phyloP scores from a whole-genome alignment of 495 filamentous ascomycete species.

The Eremomyces bilateralis region DNA sequence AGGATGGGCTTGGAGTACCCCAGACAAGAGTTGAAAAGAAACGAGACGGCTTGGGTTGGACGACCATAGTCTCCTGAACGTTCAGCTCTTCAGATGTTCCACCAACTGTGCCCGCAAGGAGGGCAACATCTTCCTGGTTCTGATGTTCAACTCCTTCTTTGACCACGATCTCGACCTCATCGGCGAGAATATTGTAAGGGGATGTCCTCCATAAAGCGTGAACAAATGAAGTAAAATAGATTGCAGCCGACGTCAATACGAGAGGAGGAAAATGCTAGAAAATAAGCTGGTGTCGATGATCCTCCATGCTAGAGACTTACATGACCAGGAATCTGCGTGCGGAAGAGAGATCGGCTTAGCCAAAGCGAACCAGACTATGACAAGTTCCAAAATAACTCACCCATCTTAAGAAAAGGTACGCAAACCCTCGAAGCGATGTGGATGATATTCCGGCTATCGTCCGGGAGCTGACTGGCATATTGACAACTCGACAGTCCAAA shows the following conservation, averaged over 20 bases:
- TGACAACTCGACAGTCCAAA: too few species aligned
- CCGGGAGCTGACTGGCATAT: too few species aligned
- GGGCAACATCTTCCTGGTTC: constrained; percentile 15
- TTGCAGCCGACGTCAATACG: constrained; percentile 44
- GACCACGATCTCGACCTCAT: constrained; percentile 36
- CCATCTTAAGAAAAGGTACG: too few species aligned
- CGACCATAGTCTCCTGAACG: constrained; percentile 19
- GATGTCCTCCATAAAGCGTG: constrained; percentile 32
- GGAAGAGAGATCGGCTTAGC: constrained; percentile 43
- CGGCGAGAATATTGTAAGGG: constrained; percentile 33
- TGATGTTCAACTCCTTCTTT: constrained; percentile 25
- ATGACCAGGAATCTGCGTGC: constrained; percentile 39
- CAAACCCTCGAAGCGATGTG: too few species aligned
- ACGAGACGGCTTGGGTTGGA: constrained; percentile 16
- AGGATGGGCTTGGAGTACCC: constrained; percentile 52
- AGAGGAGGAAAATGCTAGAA: constrained; percentile 35
- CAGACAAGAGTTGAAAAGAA: constrained; percentile 40
- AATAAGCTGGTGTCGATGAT: constrained; percentile 2
- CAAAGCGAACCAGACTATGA: constrained; percentile 44
- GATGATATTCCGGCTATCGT: too few species aligned
- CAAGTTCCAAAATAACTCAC: too few species aligned
- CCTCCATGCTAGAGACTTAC: not conserved
- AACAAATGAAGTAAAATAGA: constrained; percentile 53
- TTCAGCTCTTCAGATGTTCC: constrained; percentile 17
- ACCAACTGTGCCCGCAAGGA: constrained; percentile 13